Evolutionary conservation across 2,329 filamentous ascomycete genomes (phyloP), one percentile per base, ranked within the genome.

Genomic region (Tympanopsis confertula): DNA sequence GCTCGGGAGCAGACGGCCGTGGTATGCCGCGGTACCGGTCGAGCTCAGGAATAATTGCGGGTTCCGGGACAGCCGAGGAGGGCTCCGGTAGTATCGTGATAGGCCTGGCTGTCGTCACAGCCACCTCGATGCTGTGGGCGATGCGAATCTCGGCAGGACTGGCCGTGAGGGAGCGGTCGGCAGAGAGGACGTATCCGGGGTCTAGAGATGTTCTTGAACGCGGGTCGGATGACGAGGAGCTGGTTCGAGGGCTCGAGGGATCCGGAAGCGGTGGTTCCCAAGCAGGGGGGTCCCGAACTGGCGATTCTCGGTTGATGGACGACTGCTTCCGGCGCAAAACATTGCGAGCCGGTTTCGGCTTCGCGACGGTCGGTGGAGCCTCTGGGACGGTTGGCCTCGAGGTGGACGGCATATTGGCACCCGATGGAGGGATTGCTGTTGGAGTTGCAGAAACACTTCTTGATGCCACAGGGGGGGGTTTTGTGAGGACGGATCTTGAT

Each of bases 21-120:
- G 61, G 56, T 36, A 66, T 51, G 39, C 67, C 59, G 44, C 71
- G 63, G 48, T 80, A 80, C 20, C 75, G 66, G 50, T 80, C 75
- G 14, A 80, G 54, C 45, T 80, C 75, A 2, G 75, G 75, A 44
- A 72, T 74, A 39, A 72, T 45, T 46, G 22, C 36, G 32, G 10
- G 45, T 43, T 17, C 44, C 46, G n/a, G 37, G 38, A 14, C 38
- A 38, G 12, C 44, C 42, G 24, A 43, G 37, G 22, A 37, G 47
- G 13, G 44, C 39, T 30, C 44, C 43, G 4, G 42, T 13, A 7
- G 38, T 38, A 46, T 65, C 12, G 61, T 63, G 28, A 66, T 60
- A 5, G 63, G 55, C 17, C 64, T 65, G 5, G 55, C 49, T 18
- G 49, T 50, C 0, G 56, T 49, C 30, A 54, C 60, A 22, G 56